These are phyloP conservation scores for Boletus eberwhitei DNA, from an alignment of 768 basidiomycete genomes.

Conservation along the genomic window DNA sequence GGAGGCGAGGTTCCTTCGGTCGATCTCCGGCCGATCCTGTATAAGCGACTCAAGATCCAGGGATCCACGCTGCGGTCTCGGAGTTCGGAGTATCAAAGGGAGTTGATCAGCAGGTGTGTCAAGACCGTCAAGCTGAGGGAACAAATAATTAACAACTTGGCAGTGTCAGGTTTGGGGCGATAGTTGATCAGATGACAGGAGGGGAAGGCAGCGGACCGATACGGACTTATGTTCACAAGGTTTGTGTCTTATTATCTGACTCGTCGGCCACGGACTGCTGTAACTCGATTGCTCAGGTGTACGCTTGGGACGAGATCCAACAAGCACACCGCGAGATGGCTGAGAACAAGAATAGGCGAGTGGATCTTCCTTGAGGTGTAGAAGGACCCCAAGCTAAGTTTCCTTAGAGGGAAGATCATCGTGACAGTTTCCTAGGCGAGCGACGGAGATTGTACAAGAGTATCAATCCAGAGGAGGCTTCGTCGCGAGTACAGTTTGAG, in stretches of 20 bases:
- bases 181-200: slow-evolving; percentile 58
- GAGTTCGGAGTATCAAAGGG: slow-evolving; percentile 69
- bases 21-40: slow-evolving; percentile 65
- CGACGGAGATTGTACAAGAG: slow-evolving; percentile 8
- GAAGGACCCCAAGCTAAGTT: background rate
- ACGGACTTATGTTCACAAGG: slow-evolving; percentile 78
- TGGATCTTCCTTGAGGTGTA: background rate
- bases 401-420: slow-evolving; percentile 33
- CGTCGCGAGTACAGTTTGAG: slow-evolving; percentile 3
- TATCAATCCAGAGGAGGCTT: background rate
- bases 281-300: slow-evolving; percentile 48
- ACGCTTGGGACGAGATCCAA: slow-evolving; percentile 74
- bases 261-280: slow-evolving; percentile 12
- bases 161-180: slow-evolving; percentile 49
- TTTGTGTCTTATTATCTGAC: slow-evolving; percentile 27
- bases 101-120: slow-evolving; percentile 57
- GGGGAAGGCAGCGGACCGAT: slow-evolving; percentile 55
- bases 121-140: background rate
- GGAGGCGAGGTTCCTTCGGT: slow-evolving; percentile 50
- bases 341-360: slow-evolving; percentile 56
- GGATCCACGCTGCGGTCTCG: slow-evolving; percentile 85
- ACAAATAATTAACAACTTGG: background rate
- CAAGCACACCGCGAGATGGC: slow-evolving; percentile 85
- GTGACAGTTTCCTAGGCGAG: slow-evolving; percentile 22
- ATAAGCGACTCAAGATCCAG: slow-evolving; percentile 83